Percentiles rank a stretch among this genome's conserved stretches.
phyloP scores from a whole-genome alignment of 441 rosid species.

The Codiaeum variegatum region DNA sequence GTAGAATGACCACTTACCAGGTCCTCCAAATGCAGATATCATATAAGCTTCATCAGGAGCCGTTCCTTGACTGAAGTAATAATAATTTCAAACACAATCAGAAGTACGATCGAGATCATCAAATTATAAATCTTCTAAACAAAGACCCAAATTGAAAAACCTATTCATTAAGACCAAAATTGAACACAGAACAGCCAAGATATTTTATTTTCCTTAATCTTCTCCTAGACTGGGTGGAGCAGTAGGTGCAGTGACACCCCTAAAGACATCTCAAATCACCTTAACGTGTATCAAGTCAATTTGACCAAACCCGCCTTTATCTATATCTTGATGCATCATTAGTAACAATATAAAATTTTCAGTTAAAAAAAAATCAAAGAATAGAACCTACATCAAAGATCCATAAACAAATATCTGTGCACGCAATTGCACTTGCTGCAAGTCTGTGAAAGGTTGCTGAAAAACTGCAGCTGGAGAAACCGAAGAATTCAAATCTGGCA shows the following conservation, averaged over 20 bases:
- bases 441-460: slow-evolving; percentile 92
- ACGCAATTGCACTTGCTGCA: slow-evolving; percentile 98
- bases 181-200: neutral
- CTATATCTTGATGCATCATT: neutral
- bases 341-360: neutral
- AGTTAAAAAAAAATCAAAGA: slow-evolving; percentile 1
- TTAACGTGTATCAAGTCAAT: neutral
- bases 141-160: slow-evolving; percentile 6
- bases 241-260: neutral
- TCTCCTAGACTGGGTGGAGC: neutral
- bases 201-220: neutral
- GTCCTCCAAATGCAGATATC: slow-evolving; percentile 96
- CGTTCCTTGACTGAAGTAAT: slow-evolving; percentile 77
- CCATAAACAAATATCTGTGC: slow-evolving; percentile 99
- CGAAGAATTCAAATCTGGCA: slow-evolving; percentile 74
- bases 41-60: slow-evolving; percentile 95
- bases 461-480: slow-evolving; percentile 50
- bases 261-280: slow-evolving; percentile 2
- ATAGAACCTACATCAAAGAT: slow-evolving; percentile 72
- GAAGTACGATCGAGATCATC: slow-evolving; percentile 9
- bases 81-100: slow-evolving; percentile 23
- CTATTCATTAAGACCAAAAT: neutral
- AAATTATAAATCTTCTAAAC: neutral
- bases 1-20: slow-evolving; percentile 46
- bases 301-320: neutral